These are phyloP conservation scores for Zasmidium cellare DNA, from an alignment of 2,329 filamentous ascomycete genomes.

Conservation along the genomic window DNA sequence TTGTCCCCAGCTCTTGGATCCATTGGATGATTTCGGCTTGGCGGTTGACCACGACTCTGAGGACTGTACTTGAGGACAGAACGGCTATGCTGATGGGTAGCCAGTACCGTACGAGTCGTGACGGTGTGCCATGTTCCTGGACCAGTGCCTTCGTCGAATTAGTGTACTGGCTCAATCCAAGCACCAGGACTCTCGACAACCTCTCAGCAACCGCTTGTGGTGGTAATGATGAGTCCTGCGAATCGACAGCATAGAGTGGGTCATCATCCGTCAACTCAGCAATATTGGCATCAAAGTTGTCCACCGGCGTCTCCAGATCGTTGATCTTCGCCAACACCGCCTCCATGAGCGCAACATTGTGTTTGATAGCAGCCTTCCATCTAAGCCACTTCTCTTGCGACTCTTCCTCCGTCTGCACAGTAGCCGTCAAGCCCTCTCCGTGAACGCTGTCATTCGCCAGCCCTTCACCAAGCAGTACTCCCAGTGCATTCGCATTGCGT, in stretches of 20 bases:
- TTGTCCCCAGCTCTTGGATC: conserved; percentile 76
- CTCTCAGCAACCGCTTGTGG: conserved; percentile 64
- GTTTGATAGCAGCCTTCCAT: conserved; percentile 75
- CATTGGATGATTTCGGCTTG: conserved; percentile 76
- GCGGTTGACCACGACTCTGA: conserved; percentile 73
- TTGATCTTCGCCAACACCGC: conserved; percentile 74
- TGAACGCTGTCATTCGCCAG: conserved; percentile 57
- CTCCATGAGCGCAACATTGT: conserved; percentile 82
- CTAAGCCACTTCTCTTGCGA: conserved; percentile 40
- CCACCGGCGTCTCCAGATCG: conserved; percentile 56
- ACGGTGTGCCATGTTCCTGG: conserved; percentile 71
- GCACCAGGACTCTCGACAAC: conserved; percentile 67
- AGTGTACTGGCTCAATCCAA: conserved; percentile 68
- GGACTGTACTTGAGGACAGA: conserved; percentile 81
- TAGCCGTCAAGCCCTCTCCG: conserved; percentile 33
- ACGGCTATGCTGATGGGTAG: conserved; percentile 70
- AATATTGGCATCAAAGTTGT: conserved; percentile 58
- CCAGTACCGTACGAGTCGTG: conserved; percentile 81
- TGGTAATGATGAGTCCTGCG: conserved; percentile 25
- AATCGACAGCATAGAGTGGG: conserved; percentile 45
- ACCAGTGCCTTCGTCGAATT: conserved; percentile 58
- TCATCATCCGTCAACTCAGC: conserved; percentile 57
- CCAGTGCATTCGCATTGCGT: conserved; percentile 81
- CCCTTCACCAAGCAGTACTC: conserved; percentile 83
- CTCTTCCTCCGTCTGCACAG: conserved; percentile 19